Evolutionary conservation across 148 eudicot genomes (phyloP).

Genomic region (Amaranthus cruentus): DNA sequence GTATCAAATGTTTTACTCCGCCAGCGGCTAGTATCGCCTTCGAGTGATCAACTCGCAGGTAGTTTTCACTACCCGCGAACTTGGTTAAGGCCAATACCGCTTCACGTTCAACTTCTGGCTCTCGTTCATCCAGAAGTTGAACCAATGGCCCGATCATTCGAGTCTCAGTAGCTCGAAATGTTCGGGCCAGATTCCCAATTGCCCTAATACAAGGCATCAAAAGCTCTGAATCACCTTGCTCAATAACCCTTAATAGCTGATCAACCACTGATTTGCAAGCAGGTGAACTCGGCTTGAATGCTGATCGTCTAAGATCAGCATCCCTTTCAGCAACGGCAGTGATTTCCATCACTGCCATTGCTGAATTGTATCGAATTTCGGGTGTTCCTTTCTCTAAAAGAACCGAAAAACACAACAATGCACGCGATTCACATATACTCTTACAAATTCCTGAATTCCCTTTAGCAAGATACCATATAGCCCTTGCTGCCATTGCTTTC

Average conservation of each 20-base stretch:
- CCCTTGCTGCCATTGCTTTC: conserved; percentile 90
- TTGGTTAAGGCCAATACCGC: conserved; percentile 65
- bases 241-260: conserved; percentile 56
- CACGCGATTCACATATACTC: conserved; percentile 81
- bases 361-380: conserved; percentile 69
- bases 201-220: conserved; percentile 70
- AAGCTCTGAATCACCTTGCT: conserved; percentile 53
- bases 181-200: conserved; percentile 76
- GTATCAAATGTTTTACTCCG: conserved; percentile 77
- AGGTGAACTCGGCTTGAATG: conserved; percentile 86
- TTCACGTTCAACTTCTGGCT: conserved; percentile 58
- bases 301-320: conserved; percentile 72
- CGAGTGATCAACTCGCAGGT: conserved; percentile 72
- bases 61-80: conserved; percentile 65
- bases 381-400: conserved; percentile 69
- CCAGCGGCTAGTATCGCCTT: conserved; percentile 76
- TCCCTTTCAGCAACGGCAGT: conserved; percentile 88
- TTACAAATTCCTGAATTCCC: conserved; percentile 68
- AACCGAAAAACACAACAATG: conserved; percentile 75
- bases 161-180: conserved; percentile 84
- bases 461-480: conserved; percentile 68
- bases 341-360: conserved; percentile 93
- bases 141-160: conserved; percentile 82
- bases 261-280: conserved; percentile 91
- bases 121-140: conserved; percentile 65